Evolutionary conservation across 345 rosid genomes (phyloP).

Genomic region (Anastatica hierochuntica): DNA sequence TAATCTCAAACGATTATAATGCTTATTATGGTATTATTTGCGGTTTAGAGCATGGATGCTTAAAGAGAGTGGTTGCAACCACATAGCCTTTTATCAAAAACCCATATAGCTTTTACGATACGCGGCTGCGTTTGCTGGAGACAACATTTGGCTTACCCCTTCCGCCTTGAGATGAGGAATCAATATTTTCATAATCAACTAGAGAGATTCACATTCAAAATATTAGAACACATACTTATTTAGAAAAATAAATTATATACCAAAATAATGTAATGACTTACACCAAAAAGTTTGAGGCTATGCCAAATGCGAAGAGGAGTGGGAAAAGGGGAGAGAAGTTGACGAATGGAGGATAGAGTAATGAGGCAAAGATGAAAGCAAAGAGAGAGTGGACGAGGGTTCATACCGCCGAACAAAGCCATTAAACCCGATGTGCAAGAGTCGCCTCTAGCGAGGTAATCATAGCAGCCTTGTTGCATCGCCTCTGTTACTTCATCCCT

Average conservation of each 20-base stretch:
- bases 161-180: slow-evolving; percentile 31
- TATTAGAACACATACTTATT: too few relatives aligned
- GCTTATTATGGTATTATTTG: too few relatives aligned
- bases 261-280: slow-evolving; percentile 4
- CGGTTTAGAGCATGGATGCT: neutral
- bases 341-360: slow-evolving; percentile 17
- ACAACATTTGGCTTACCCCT: slow-evolving; percentile 36
- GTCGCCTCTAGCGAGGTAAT: slow-evolving; percentile 24
- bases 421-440: slow-evolving; percentile 17
- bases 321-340: slow-evolving; percentile 28
- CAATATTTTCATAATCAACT: slow-evolving; percentile 35
- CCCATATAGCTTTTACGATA: slow-evolving; percentile 9
- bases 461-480: slow-evolving; percentile 27
- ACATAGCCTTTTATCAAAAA: too few relatives aligned
- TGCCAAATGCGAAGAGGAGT: slow-evolving; percentile 27
- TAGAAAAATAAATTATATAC: too few relatives aligned
- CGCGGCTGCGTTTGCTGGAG: slow-evolving; percentile 16
- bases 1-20: neutral
- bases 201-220: too few relatives aligned
- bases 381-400: slow-evolving; percentile 26
- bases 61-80: neutral
- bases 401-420: slow-evolving; percentile 28
- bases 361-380: slow-evolving; percentile 23
- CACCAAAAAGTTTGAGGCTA: slow-evolving; percentile 20
- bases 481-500: slow-evolving; percentile 29